A percentile compares a stretch with the other conserved stretches of the same genome.
Evolutionary conservation across 2,329 filamentous ascomycete species (phyloP).

Genomic region (Aspergillus sp.): DNA sequence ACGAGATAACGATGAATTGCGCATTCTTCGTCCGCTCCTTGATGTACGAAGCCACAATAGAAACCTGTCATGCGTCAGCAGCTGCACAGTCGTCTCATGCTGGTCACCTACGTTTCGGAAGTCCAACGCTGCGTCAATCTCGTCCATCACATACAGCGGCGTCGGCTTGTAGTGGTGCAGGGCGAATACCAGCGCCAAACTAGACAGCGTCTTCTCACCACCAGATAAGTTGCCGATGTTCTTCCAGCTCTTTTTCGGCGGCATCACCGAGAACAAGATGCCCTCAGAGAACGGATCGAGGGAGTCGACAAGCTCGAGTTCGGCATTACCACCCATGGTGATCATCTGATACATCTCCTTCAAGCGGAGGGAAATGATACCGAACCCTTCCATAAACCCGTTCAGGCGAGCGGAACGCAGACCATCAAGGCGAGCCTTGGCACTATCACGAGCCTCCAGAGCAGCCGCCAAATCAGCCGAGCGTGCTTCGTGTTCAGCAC

Average conservation of each 20-base stretch:
- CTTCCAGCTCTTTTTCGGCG: conserved; percentile 99
- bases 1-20: conserved; percentile 96
- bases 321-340: conserved; percentile 97
- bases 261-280: conserved; percentile 97
- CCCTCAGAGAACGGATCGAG: conserved; percentile 96
- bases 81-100: not conserved
- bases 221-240: conserved; percentile 95
- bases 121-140: conserved; percentile 96
- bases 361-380: conserved; percentile 84
- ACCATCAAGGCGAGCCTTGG: conserved; percentile 90
- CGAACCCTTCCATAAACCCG: conserved; percentile 98
- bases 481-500: conserved; percentile 76
- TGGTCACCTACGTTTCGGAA: conserved; percentile 81
- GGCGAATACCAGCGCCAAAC: conserved; percentile 93
- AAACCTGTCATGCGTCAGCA: conserved; percentile 59
- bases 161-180: conserved; percentile 98
- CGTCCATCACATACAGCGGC: conserved; percentile 98
- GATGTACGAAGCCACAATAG: conserved; percentile 97
- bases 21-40: conserved; percentile 99
- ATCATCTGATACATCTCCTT: conserved; percentile 99
- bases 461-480: conserved; percentile 81
- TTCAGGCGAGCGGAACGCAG: conserved; percentile 85
- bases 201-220: conserved; percentile 95
- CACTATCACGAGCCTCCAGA: conserved; percentile 73
- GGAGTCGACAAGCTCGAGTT: conserved; percentile 93